phyloP scores from a whole-genome alignment of 1,139 yeast genomes.

The Torulaspora globosa region DNA sequence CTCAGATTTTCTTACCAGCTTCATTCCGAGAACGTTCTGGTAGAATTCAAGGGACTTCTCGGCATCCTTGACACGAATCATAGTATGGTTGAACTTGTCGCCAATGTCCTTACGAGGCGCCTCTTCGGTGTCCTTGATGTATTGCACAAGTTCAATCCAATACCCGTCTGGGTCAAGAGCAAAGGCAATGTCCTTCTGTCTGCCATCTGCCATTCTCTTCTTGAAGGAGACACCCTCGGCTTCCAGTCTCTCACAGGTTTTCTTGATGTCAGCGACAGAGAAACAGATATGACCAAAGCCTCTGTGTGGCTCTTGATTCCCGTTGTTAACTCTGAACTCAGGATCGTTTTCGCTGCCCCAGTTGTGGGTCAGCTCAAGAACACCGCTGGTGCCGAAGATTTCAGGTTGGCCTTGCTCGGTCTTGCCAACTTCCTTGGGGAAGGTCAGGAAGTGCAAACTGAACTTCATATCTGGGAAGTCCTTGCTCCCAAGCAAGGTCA shows the following conservation, averaged over 20 bases:
- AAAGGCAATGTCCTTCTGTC: constrained; percentile 90
- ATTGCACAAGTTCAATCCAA: constrained; percentile 88
- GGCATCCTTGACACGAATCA: constrained; percentile 91
- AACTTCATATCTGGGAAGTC: constrained; percentile 55
- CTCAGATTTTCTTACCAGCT: constrained; percentile 53
- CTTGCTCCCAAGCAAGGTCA: constrained; percentile 54
- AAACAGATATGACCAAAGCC: constrained; percentile 95
- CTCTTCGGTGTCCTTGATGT: constrained; percentile 40
- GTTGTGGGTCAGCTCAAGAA: constrained; percentile 79
- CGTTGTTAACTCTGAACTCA: constrained; percentile 61
- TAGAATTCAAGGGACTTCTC: constrained; percentile 70
- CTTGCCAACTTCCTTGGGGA: constrained; percentile 42
- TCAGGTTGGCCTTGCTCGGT: constrained; percentile 44
- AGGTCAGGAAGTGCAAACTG: constrained; percentile 65
- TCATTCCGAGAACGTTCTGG: constrained; percentile 74
- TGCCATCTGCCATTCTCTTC: constrained; percentile 81
- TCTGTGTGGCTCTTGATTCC: constrained; percentile 75
- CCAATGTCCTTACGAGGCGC: constrained; percentile 42
- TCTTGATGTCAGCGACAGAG: constrained; percentile 74
- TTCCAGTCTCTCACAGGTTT: constrained; percentile 54
- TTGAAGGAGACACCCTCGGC: constrained; percentile 65
- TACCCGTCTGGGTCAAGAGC: constrained; percentile 94
- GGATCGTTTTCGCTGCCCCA: constrained; percentile 68
- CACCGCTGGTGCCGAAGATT: constrained; percentile 58
- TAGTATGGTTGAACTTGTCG: constrained; percentile 78